Conservation (phyloP, 2,329 filamentous ascomycete species). For the Bipolaris oryzae region DNA sequence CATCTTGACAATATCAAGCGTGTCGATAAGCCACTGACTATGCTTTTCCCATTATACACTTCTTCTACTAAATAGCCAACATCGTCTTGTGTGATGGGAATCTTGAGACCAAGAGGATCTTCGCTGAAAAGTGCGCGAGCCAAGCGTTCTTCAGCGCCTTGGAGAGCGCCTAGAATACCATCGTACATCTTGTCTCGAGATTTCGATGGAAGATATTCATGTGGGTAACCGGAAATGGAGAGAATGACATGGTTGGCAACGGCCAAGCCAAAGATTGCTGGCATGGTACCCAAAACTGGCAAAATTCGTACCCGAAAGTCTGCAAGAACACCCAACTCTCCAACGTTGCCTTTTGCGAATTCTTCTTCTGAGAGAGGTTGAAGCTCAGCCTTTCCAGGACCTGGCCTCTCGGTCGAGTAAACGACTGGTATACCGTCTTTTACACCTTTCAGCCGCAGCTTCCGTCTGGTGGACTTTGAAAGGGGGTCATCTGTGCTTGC, state of each 20-base stretch:
- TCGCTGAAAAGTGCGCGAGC: conserved; percentile 61
- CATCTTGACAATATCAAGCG: conserved; percentile 81
- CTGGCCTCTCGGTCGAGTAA: conserved; percentile 88
- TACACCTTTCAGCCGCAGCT: conserved; percentile 77
- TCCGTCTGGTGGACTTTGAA: conserved; percentile 80
- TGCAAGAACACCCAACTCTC: conserved; percentile 84
- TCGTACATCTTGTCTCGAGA: conserved; percentile 92
- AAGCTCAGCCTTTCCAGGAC: conserved; percentile 87
- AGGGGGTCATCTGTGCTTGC: conserved; percentile 86
- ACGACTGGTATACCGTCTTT: conserved; percentile 87
- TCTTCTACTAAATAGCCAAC: conserved; percentile 90
- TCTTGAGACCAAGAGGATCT: conserved; percentile 72
- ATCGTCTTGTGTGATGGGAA: conserved; percentile 79
- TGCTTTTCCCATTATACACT: conserved; percentile 81
- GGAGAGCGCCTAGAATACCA: conserved; percentile 74
- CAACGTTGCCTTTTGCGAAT: conserved; percentile 81
- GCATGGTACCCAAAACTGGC: conserved; percentile 95
- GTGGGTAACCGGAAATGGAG: conserved; percentile 79
- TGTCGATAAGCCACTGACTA: conserved; percentile 79
- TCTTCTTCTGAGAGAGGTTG: conserved; percentile 88
- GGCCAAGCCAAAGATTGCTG: conserved; percentile 90
- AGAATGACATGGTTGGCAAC: conserved; percentile 93
- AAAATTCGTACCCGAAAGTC: conserved; percentile 95
- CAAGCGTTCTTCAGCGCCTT: conserved; percentile 79
- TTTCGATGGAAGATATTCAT: conserved; percentile 81